Evolutionary conservation across 192 early-diverging fungal species (phyloP).

Genomic region (Coemansia sp.): DNA sequence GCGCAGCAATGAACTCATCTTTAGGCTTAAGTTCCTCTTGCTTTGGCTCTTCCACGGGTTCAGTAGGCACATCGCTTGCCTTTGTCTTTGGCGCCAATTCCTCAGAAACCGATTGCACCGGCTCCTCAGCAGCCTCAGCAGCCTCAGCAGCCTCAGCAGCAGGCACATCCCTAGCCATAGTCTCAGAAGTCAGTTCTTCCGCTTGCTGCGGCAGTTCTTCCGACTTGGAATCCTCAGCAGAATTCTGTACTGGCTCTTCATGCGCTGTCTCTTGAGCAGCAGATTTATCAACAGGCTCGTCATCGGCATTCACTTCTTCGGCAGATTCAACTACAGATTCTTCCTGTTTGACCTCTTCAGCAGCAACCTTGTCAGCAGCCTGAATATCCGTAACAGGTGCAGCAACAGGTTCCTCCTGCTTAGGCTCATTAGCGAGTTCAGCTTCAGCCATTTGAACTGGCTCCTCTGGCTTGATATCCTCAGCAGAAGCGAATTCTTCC

Average conservation of each 20-base stretch:
- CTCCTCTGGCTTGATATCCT: too few relatives aligned
- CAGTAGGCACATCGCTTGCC: neutral
- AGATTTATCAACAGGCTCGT: neutral
- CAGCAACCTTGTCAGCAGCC: neutral
- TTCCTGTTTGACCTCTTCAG: too few relatives aligned
- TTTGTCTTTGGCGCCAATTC: neutral
- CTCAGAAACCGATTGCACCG: neutral
- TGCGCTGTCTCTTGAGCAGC: conserved; percentile 1
- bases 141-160: neutral
- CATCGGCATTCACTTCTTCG: neutral
- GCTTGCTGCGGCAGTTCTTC: neutral
- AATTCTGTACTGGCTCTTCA: conserved; percentile 3
- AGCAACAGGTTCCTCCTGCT: too few relatives aligned
- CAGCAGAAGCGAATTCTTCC: too few relatives aligned
- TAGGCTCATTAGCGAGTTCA: too few relatives aligned
- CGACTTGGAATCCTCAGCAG: too few relatives aligned
- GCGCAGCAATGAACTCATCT: neutral
- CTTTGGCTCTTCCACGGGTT: neutral
- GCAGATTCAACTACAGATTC: neutral
- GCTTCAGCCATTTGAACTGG: neutral
- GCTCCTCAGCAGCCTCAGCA: conserved; percentile 4
- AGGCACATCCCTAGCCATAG: neutral
- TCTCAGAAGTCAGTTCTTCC: neutral
- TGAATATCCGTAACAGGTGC: too few relatives aligned
- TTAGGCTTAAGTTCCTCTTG: conserved; percentile 2